Base-by-base conservation (phyloP, 768 basidiomycete genomes). In the Strobilomyces dryophilus region DNA sequence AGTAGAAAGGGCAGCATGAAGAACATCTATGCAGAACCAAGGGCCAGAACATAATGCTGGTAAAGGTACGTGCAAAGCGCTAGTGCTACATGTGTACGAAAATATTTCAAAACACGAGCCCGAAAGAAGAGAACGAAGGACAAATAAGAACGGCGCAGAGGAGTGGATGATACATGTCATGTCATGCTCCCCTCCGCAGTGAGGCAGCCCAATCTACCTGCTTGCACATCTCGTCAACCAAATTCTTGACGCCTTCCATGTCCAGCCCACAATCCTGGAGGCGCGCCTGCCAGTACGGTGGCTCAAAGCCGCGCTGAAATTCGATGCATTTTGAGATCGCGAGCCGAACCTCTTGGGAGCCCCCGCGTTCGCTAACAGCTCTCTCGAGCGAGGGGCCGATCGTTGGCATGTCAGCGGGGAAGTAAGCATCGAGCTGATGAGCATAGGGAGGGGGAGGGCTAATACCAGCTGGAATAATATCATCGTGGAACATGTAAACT, bases 141-240 rank as follows among this genome's bases (percentile, higher is more conserved):
- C 2, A 24, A 24, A 24, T 4, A 11, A 47, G 14, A 24, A 36
- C 34, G 14, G 36, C 9, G 41, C 1, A 27, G 47, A 35, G 14
- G 14, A 27, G 18, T 18, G 4, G 10, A n/a, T n/a, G n/a, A n/a
- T n/a, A n/a, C n/a, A n/a, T 17, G 8, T 29, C 15, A 20, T 7
- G 21, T 63, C 55, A 55, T 34, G 17, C 14, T 11, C 24, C 24
- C 31, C 34, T 58, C 14, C 45, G 42, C 5, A 45, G 43, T 0
- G 57, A 39, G 11, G 51, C 11, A 0, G 45, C 15, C 62, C 60
- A 63, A 8, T 71, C 59, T 4, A 61, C 57, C 14, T 69, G 56
- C 15, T 51, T 54, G 35, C 53, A 62, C 67, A 69, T 71, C 49
- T 61, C 67, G 20, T 60, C 55, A 26, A 71, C 52, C 46, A 69